Conservation (phyloP, 768 basidiomycete species). For the Candolleomyces aberdarensis region DNA sequence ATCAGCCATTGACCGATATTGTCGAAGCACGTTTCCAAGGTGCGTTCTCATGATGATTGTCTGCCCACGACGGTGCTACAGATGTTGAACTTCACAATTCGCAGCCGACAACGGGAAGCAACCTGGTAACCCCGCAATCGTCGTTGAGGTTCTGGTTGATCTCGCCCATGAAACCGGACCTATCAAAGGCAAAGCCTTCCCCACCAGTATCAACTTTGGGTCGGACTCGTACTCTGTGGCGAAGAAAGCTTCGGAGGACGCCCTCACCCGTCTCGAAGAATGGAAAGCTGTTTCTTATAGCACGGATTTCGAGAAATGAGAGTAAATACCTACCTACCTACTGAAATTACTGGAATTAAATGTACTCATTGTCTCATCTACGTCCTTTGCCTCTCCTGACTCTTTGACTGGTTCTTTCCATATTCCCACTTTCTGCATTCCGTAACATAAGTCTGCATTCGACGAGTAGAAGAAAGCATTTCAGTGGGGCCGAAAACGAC, state of each 20-base stretch:
- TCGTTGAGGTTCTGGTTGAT: constrained; percentile 31
- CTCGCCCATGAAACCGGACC: constrained; percentile 27
- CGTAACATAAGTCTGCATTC: too few species aligned
- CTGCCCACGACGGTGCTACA: too few species aligned
- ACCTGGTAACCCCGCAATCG: constrained; percentile 35
- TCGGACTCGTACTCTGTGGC: constrained; percentile 25
- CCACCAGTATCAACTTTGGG: constrained; percentile 25
- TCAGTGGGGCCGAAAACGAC: too few species aligned
- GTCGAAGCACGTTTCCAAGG: constrained; percentile 22
- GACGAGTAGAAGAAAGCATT: too few species aligned
- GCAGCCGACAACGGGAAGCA: constrained; percentile 32
- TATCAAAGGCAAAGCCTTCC: constrained; percentile 29
- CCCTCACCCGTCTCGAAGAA: constrained; percentile 20
- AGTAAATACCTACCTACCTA: too few species aligned
- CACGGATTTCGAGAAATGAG: constrained; percentile 17
- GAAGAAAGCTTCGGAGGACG: constrained; percentile 15
- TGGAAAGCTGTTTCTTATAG: constrained; percentile 30
- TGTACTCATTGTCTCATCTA: too few species aligned
- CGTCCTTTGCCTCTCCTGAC: too few species aligned
- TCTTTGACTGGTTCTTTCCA: too few species aligned
- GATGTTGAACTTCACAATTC: not conserved
- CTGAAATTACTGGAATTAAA: too few species aligned
- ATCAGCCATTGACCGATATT: constrained; percentile 20
- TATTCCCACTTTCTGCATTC: too few species aligned
- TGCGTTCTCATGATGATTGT: too few species aligned